phyloP scores from a whole-genome alignment of 2,329 filamentous ascomycete species.

The Pestalotiopsis sp. region DNA sequence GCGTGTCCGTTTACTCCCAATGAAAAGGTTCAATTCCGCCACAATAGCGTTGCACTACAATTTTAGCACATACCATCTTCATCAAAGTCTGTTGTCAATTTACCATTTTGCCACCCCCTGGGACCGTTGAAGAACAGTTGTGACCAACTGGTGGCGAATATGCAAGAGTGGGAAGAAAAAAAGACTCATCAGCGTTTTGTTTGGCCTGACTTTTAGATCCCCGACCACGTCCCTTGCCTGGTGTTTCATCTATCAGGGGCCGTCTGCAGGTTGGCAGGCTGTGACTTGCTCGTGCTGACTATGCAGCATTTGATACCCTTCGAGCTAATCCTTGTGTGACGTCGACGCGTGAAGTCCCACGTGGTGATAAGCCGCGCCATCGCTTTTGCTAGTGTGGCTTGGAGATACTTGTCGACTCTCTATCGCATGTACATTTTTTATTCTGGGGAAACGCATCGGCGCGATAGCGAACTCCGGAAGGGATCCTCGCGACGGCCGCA shows the following conservation, averaged over 20 bases:
- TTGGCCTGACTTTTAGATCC: background rate
- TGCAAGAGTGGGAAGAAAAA: background rate
- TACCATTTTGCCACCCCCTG: slow-evolving; percentile 16
- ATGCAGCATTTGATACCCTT: background rate
- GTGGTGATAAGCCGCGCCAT: slow-evolving; percentile 14
- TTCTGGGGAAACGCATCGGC: slow-evolving; percentile 2
- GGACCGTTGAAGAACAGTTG: slow-evolving; percentile 14
- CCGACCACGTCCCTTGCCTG: background rate
- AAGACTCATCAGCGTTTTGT: background rate
- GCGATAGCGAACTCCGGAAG: slow-evolving; percentile 13
- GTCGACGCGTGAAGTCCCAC: slow-evolving; percentile 11
- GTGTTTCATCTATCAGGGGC: background rate
- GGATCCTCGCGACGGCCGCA: slow-evolving; percentile 8
- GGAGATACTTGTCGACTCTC: background rate
- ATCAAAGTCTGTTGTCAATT: background rate
- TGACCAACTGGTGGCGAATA: slow-evolving; percentile 14
- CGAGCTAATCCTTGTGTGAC: slow-evolving; percentile 8
- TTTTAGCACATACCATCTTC: too few relatives aligned
- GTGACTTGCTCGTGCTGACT: background rate
- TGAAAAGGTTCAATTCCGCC: background rate
- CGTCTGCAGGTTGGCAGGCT: background rate
- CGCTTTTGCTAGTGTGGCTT: background rate
- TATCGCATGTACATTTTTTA: background rate
- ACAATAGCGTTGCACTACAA: slow-evolving; percentile 6
- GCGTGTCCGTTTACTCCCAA: background rate